Evolutionary conservation across 1,284 basidiomycete genomes (phyloP), one percentile per base, ranked within the genome.

Genomic region (Boletus albobrunnescens): DNA sequence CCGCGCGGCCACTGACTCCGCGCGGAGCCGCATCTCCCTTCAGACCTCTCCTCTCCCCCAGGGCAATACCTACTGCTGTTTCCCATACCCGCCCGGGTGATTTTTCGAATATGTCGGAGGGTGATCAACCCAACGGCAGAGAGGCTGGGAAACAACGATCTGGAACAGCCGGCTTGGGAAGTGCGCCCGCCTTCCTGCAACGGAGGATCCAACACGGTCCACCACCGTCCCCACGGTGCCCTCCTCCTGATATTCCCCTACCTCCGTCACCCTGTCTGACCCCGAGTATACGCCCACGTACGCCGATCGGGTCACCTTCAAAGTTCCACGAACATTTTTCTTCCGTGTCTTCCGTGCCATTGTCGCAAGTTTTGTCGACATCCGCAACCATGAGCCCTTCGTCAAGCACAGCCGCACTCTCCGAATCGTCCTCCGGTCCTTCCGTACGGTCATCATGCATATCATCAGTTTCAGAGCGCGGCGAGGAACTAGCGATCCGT

Each of bases 281-380:
- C 1, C 28, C 42, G 7, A 42, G 27, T 37, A 24, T 39, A 9
- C 49, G 36, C 4, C 38, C 50, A 28, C 50, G 49, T 11, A 59
- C 53, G 4, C 51, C 53, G 2, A 32, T 60, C 1, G 42, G 23
- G 17, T 23, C 50, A 4, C 33, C 47, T 24, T 31, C 62, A 8
- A 67, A 67, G 38, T 64, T 67, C 54, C 62, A 67, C 28, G 65
- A 64, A 16, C 65, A 67, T 33, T 46, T 64, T 38, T 63, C 64
- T n/a, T 64, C 62, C 1, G 46, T 65, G 5, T 64, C 65, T 2
- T 64, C 58, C 2, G 41, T 58, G 30, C 50, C 63, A 0, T 17
- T 40, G 16, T 59, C 60, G 16, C 59, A 48, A 5, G 31, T 41
- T 27, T 32, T 50, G 16, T 48, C 58, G 10, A 39, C 48, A 4